Conservation (phyloP, 2,329 filamentous ascomycete species). For the Aureobasidium sp. region DNA sequence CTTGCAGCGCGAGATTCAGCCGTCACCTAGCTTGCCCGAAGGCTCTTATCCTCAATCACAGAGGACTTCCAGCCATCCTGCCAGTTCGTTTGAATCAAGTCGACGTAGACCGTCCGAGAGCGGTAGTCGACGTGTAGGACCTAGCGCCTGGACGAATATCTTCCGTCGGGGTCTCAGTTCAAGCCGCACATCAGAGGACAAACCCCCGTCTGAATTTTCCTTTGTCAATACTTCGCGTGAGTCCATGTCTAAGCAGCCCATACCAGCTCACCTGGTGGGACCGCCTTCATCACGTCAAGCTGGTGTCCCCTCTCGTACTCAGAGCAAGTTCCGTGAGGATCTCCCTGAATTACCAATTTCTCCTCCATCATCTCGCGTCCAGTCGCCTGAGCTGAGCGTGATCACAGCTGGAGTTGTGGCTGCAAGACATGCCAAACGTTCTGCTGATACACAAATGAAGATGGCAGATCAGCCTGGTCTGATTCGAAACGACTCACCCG, state of each 20-base stretch:
- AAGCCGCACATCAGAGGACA: slow-evolving; percentile 31
- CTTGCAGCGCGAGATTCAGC: slow-evolving; percentile 32
- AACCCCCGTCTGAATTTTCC: slow-evolving; percentile 54
- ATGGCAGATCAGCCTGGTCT: slow-evolving; percentile 37
- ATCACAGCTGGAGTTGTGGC: slow-evolving; percentile 34
- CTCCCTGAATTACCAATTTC: slow-evolving; percentile 79
- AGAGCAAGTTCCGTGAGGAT: slow-evolving; percentile 88
- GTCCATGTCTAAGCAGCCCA: slow-evolving; percentile 60
- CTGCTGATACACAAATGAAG: neutral
- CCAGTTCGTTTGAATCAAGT: slow-evolving; percentile 19
- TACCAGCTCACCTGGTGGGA: slow-evolving; percentile 42
- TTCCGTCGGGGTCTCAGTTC: slow-evolving; percentile 53
- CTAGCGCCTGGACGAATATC: slow-evolving; percentile 60
- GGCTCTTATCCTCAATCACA: slow-evolving; percentile 36
- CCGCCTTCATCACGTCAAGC: slow-evolving; percentile 39
- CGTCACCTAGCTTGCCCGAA: slow-evolving; percentile 47
- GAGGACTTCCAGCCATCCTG: slow-evolving; percentile 15
- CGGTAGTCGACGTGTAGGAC: slow-evolving; percentile 31
- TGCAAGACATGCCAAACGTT: slow-evolving; percentile 31
- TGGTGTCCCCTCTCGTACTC: slow-evolving; percentile 65
- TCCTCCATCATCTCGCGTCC: slow-evolving; percentile 73
- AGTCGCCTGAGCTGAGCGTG: slow-evolving; percentile 63
- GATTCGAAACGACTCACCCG: slow-evolving; percentile 22
- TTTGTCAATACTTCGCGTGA: slow-evolving; percentile 89
- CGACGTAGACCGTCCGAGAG: slow-evolving; percentile 26